Conservation (phyloP, 108 stramenopile species). For the Cyclostephanos tholiformis region DNA sequence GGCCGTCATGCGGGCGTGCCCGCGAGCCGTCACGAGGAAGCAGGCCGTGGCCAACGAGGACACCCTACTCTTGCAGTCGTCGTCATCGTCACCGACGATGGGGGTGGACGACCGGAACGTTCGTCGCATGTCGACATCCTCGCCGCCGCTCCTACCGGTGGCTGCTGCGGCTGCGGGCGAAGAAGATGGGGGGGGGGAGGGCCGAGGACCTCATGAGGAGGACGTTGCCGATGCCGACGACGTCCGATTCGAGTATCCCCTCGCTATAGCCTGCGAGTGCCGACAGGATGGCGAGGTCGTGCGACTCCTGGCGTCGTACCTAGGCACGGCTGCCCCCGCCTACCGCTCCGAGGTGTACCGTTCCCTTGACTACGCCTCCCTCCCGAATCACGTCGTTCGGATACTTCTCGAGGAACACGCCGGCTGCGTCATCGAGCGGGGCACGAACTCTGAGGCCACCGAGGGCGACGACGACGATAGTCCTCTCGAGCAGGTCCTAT, state of each 20-base stretch:
- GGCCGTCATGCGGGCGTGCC: conserved; percentile 61
- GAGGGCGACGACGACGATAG: conserved; percentile 51
- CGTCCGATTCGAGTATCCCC: conserved; percentile 46
- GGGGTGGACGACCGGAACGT: not conserved
- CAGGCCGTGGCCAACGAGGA: conserved; percentile 40
- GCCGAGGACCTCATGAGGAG: not conserved
- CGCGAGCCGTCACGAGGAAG: conserved; percentile 54
- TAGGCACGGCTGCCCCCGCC: conserved; percentile 7
- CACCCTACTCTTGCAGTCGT: conserved; percentile 15
- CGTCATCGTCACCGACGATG: not conserved
- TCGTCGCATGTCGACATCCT: not conserved
- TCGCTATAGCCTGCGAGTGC: conserved; percentile 41
- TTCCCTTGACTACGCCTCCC: conserved; percentile 35
- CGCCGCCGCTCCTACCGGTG: not conserved
- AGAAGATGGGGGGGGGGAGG: not conserved
- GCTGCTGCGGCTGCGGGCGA: not conserved
- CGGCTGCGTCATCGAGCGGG: conserved; percentile 37
- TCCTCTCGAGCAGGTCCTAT: conserved; percentile 40
- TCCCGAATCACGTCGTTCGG: conserved; percentile 26
- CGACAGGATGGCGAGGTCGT: conserved; percentile 20
- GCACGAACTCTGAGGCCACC: conserved; percentile 34
- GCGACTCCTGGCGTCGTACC: conserved; percentile 27
- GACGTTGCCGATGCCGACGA: conserved; percentile 20
- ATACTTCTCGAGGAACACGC: conserved; percentile 44
- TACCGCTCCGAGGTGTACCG: conserved; percentile 42